phyloP scores from a whole-genome alignment of 2,329 filamentous ascomycete genomes.

The Arthrobotrys entomopaga region DNA sequence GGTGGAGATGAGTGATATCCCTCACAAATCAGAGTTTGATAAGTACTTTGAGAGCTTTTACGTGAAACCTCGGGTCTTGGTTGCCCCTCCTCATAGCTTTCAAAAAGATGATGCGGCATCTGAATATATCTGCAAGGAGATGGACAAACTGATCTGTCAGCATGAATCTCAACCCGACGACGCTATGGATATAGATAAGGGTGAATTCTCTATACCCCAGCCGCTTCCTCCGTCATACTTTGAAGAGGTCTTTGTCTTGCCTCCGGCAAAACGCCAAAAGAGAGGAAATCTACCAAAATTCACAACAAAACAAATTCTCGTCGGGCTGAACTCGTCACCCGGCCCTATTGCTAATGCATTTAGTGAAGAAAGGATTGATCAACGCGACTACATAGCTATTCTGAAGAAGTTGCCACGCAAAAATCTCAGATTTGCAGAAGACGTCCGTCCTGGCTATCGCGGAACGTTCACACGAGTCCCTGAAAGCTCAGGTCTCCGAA shows the following conservation, averaged over 20 bases:
- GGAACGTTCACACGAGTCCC: conserved; percentile 76
- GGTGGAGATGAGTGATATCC: conserved; percentile 56
- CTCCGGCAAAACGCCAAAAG: conserved; percentile 51
- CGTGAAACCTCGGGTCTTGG: conserved; percentile 75
- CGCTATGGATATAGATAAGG: conserved; percentile 45
- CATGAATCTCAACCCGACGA: conserved; percentile 2
- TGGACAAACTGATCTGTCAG: conserved; percentile 23
- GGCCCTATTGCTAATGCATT: conserved; percentile 42
- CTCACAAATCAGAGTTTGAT: conserved; percentile 68
- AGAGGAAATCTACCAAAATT: conserved; percentile 53
- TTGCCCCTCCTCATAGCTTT: conserved; percentile 71
- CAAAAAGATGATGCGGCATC: conserved; percentile 66
- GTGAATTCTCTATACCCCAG: conserved; percentile 8
- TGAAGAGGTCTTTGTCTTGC: conserved; percentile 61
- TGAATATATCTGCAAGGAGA: conserved; percentile 59
- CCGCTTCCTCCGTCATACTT: conserved; percentile 60
- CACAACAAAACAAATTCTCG: conserved; percentile 72
- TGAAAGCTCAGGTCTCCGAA: conserved; percentile 62
- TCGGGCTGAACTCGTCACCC: conserved; percentile 62
- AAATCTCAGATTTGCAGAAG: conserved; percentile 71
- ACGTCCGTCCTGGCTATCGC: conserved; percentile 75
- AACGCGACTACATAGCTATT: conserved; percentile 61
- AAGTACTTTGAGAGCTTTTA: conserved; percentile 84
- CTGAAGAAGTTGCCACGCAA: conserved; percentile 72
- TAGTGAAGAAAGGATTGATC: conserved; percentile 47